A percentile compares a stretch with the other conserved stretches of the same genome.
These are phyloP conservation scores for Aspergillus sclerotioniger DNA, from an alignment of 495 filamentous ascomycete species.

Conservation along the genomic window DNA sequence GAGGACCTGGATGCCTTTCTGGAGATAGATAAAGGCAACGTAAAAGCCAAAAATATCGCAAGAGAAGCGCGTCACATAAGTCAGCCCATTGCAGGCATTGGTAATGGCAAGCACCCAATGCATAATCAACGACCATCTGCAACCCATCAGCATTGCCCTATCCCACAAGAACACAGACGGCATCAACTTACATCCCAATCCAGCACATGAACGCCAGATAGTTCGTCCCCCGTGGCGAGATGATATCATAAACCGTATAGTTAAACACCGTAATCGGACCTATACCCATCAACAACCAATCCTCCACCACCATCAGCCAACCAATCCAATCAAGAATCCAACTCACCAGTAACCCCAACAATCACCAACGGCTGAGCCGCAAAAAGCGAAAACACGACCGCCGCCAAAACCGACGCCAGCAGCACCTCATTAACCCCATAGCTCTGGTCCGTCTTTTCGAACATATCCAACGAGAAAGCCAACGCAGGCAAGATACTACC, in stretches of 20 bases:
- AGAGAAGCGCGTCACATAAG: constrained; percentile 79
- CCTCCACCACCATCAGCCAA: no score
- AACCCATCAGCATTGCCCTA: constrained; percentile 7
- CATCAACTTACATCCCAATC: constrained; percentile 64
- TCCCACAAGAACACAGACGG: not conserved
- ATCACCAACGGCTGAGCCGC: constrained; percentile 81
- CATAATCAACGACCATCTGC: constrained; percentile 73
- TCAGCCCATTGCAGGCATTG: constrained; percentile 76
- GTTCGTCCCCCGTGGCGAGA: constrained; percentile 63
- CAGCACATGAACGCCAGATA: constrained; percentile 84
- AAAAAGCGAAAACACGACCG: constrained; percentile 71
- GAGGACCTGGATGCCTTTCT: constrained; percentile 80
- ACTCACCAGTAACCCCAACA: constrained; percentile 79
- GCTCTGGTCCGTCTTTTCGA: constrained; percentile 70
- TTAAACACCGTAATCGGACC: constrained; percentile 86
- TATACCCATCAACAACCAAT: constrained; percentile 19
- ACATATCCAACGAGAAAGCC: constrained; percentile 86
- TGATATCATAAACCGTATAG: constrained; percentile 84
- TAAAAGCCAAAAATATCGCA: constrained; percentile 90
- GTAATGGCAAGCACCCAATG: constrained; percentile 77
- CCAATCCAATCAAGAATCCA: not conserved
- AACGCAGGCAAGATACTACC: constrained; percentile 74
- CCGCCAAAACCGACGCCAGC: constrained; percentile 71
- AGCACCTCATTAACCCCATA: constrained; percentile 87
- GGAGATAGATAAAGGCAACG: constrained; percentile 81